Percentiles rank a stretch among this genome's conserved stretches.
Evolutionary conservation across 192 early-diverging fungal genomes (phyloP).

Genomic region (Lunasporangiospora selenospora): DNA sequence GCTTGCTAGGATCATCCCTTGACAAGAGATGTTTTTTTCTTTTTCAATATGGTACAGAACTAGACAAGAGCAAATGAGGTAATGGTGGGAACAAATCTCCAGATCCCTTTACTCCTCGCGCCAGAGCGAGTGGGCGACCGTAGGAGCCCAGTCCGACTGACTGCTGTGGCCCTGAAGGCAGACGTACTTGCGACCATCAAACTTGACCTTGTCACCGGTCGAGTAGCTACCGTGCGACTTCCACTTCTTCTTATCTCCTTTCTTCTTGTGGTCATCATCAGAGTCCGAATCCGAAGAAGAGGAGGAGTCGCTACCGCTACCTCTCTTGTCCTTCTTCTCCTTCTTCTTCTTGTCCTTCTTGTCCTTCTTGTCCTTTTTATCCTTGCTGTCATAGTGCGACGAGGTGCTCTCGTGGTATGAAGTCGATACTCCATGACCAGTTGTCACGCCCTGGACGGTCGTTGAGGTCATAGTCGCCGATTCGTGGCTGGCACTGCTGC

Average conservation of each 20-base stretch:
- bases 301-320: constrained; percentile 5
- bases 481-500: not conserved
- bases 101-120: constrained; percentile 27
- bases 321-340: constrained; percentile 4
- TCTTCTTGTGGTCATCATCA: constrained; percentile 12
- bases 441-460: not conserved
- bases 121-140: constrained; percentile 58
- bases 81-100: too few species aligned
- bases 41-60: too few species aligned
- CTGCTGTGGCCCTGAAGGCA: constrained; percentile 56
- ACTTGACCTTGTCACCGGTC: constrained; percentile 57
- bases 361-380: constrained; percentile 4
- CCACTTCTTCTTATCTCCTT: constrained; percentile 40
- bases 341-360: constrained; percentile 5
- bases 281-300: constrained; percentile 10
- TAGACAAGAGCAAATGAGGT: too few species aligned
- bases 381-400: constrained; percentile 2
- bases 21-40: too few species aligned
- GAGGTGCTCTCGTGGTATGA: constrained; percentile 6
- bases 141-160: constrained; percentile 56
- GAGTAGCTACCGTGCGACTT: constrained; percentile 53
- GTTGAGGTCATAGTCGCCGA: not conserved
- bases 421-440: not conserved
- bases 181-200: constrained; percentile 49
- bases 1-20: too few species aligned